Percentiles rank a stretch among this genome's conserved stretches.
These are phyloP conservation scores for Mortierella sp. DNA, from an alignment of 371 early-diverging fungal genomes.

Conservation along the genomic window DNA sequence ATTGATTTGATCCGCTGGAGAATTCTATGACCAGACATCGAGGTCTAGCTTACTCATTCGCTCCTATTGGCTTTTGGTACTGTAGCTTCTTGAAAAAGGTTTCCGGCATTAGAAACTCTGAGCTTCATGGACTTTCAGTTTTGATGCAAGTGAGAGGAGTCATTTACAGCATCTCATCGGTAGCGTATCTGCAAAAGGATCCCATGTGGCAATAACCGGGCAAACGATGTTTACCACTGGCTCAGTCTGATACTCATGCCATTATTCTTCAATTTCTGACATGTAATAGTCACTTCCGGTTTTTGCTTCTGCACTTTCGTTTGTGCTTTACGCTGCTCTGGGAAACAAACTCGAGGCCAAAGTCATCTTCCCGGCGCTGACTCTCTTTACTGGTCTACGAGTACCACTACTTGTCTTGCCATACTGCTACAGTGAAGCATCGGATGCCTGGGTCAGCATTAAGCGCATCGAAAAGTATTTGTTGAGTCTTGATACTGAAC, in stretches of 20 bases:
- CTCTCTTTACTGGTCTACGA: constrained; percentile 59
- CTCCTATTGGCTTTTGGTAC: background rate
- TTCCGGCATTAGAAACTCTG: constrained; percentile 24
- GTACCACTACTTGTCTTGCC: constrained; percentile 81
- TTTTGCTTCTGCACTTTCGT: constrained; percentile 56
- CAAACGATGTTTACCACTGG: background rate
- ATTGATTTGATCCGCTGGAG: constrained; percentile 9
- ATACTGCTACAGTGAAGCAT: constrained; percentile 60
- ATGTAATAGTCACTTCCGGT: constrained; percentile 64
- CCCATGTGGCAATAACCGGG: background rate
- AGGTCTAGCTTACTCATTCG: too few relatives aligned
- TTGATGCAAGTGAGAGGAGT: constrained; percentile 43
- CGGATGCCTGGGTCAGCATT: constrained; percentile 73
- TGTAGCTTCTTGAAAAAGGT: constrained; percentile 36
- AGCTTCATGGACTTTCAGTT: constrained; percentile 17
- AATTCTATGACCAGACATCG: too few relatives aligned
- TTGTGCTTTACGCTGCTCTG: constrained; percentile 52
- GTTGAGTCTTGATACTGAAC: constrained; percentile 66
- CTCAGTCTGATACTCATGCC: background rate
- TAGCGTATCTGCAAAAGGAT: constrained; percentile 8
- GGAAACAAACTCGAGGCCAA: constrained; percentile 49
- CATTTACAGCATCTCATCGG: constrained; percentile 42
- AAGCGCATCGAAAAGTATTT: constrained; percentile 69
- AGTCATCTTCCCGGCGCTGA: constrained; percentile 56
- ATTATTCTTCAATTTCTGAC: background rate